phyloP scores from a whole-genome alignment of 345 rosid species.

The sweet orange (Citrus sinensis) region DVS_A1.0 CM039163.1:5783501-5784000 shows the following conservation, averaged over 20 bases:
- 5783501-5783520: neutral
- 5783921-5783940: constrained; percentile 97
- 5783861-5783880: constrained; percentile 70
- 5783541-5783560: neutral
- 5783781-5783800: neutral
- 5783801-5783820: constrained; percentile 5
- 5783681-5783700: constrained; percentile 10
- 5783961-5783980: constrained; percentile 94
- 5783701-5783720: constrained; percentile 56
- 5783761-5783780: neutral
- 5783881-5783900: constrained; percentile 94
- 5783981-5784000: constrained; percentile 88
- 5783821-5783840: constrained; percentile 9
- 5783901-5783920: constrained; percentile 94
- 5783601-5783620: neutral
- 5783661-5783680: constrained; percentile 10
- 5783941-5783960: constrained; percentile 95
- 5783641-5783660: neutral
- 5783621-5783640: constrained; percentile 2
- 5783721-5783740: constrained; percentile 63
- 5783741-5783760: constrained; percentile 71
- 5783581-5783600: neutral
- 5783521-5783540: no score
- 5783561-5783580: neutral
- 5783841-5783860: constrained; percentile 47